Conservation (phyloP, 106 monocot species). For the Allium sativum region DNA sequence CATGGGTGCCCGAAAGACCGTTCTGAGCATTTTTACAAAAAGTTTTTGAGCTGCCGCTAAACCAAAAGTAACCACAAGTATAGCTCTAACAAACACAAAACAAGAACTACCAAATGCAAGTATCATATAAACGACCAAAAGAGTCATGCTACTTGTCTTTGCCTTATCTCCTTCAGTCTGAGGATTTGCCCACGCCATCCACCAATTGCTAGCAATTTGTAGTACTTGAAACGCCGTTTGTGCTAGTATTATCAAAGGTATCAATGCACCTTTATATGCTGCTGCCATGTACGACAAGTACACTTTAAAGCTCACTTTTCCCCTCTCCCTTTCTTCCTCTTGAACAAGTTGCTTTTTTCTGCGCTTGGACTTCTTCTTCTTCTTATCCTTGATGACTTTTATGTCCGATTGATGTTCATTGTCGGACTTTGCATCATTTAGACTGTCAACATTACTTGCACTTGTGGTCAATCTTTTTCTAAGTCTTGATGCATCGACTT, state of each 20-base stretch:
- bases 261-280: constrained; percentile 80
- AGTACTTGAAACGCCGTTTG: constrained; percentile 82
- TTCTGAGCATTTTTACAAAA: constrained; percentile 77
- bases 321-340: constrained; percentile 87
- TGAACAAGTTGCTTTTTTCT: constrained; percentile 83
- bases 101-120: constrained; percentile 94
- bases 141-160: constrained; percentile 58
- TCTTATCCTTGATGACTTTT: constrained; percentile 71
- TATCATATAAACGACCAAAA: constrained; percentile 88
- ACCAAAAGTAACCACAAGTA: constrained; percentile 95
- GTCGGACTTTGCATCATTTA: constrained; percentile 25
- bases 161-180: constrained; percentile 74
- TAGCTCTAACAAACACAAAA: constrained; percentile 83
- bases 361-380: constrained; percentile 79
- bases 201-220: constrained; percentile 96
- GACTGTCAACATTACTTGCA: constrained; percentile 30
- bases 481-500: constrained; percentile 15
- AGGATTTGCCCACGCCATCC: constrained; percentile 99
- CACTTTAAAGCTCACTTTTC: constrained; percentile 75
- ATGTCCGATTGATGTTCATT: constrained; percentile 28
- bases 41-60: constrained; percentile 89
- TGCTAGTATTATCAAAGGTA: constrained; percentile 83
- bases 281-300: constrained; percentile 96
- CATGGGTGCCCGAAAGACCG: constrained; percentile 88
- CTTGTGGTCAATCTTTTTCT: constrained; percentile 29